Conservation (phyloP, 2,329 filamentous ascomycete genomes). For the Lachnellula subtilissima region DNA sequence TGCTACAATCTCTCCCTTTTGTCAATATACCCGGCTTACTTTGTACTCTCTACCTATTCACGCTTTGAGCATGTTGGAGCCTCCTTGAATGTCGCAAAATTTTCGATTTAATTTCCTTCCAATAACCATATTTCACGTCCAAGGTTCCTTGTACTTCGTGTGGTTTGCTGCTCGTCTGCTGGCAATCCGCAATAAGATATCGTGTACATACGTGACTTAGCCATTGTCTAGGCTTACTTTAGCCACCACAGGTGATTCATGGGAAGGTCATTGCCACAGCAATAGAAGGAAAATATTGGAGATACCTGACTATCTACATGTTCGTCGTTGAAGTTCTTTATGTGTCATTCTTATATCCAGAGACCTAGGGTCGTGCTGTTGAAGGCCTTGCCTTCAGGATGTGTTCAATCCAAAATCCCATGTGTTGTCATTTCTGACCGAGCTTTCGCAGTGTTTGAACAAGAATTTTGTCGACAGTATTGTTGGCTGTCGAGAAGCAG, state of each 20-base stretch:
- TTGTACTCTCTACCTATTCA: no score
- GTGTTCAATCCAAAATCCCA: slow-evolving; percentile 25
- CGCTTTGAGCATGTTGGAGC: no score
- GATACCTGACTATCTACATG: slow-evolving; percentile 42
- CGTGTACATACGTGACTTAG: slow-evolving; percentile 36
- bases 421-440: slow-evolving; percentile 40
- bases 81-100: no score
- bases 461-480: slow-evolving; percentile 31
- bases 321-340: slow-evolving; percentile 38
- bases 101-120: no score
- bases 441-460: slow-evolving; percentile 34
- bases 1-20: no score
- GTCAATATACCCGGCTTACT: no score
- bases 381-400: slow-evolving; percentile 43
- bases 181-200: slow-evolving; percentile 34
- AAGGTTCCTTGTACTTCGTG: no score
- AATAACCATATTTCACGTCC: not conserved
- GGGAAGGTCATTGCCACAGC: slow-evolving; percentile 42
- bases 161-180: no score
- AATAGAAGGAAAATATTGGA: slow-evolving; percentile 38
- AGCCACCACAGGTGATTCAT: not conserved
- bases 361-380: slow-evolving; percentile 39
- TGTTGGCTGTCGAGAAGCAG: slow-evolving; percentile 35
- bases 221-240: not conserved
- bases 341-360: slow-evolving; percentile 43